Conservation (phyloP, 129 eudicot genomes). For the Logfia minima region DNA sequence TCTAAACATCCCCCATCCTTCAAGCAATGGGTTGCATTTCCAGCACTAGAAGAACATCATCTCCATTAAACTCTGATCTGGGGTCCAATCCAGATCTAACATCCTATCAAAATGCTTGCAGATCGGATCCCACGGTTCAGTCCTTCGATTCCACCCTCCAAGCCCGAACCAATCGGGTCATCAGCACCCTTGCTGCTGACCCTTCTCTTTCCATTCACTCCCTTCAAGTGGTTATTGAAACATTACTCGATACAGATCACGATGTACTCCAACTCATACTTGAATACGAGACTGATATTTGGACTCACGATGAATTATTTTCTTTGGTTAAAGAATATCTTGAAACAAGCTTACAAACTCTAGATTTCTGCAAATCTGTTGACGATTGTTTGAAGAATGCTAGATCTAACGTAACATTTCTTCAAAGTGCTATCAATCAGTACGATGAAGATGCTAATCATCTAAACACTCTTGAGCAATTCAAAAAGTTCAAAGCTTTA, state of each 20-base stretch:
- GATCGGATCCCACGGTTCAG: conserved; percentile 49
- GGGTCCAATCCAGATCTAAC: conserved; percentile 38
- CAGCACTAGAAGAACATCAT: conserved; percentile 1
- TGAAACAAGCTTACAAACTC: conserved; percentile 47
- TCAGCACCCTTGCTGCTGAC: conserved; percentile 48
- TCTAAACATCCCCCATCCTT: too few relatives aligned
- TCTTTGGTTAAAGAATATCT: conserved; percentile 53
- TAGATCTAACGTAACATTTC: conserved; percentile 40
- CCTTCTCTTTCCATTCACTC: conserved; percentile 55
- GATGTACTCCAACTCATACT: conserved; percentile 52
- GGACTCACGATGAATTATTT: conserved; percentile 48
- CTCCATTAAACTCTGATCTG: conserved; percentile 22
- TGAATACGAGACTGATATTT: conserved; percentile 48
- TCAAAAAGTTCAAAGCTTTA: conserved; percentile 39
- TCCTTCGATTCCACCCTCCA: conserved; percentile 54
- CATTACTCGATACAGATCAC: conserved; percentile 51
- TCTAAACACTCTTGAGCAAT: conserved; percentile 36
- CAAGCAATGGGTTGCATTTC: conserved; percentile 20
- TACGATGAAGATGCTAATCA: conserved; percentile 30
- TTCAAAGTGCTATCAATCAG: conserved; percentile 40
- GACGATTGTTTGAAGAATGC: conserved; percentile 51
- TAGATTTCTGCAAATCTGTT: conserved; percentile 54
- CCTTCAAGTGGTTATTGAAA: conserved; percentile 46
- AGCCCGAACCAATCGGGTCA: conserved; percentile 43
- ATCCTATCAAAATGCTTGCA: conserved; percentile 59